These are phyloP conservation scores for Dacryopinax spathularia DNA, from an alignment of 768 basidiomycete species.

Conservation along the genomic window DNA sequence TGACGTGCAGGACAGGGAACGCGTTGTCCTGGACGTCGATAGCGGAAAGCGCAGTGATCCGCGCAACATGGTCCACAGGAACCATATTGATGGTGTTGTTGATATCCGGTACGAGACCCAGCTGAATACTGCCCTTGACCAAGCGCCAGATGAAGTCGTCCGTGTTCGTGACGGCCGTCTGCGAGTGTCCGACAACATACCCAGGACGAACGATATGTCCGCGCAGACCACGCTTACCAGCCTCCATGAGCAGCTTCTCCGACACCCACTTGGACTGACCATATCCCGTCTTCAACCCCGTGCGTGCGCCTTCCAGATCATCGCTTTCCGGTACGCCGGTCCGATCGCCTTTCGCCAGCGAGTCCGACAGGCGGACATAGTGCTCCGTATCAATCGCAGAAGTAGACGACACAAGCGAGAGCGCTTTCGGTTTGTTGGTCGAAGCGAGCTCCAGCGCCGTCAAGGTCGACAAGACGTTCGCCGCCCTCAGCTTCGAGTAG, in stretches of 20 bases:
- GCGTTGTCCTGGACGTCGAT: constrained; percentile 37
- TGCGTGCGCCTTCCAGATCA: constrained; percentile 70
- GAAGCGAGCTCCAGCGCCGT: constrained; percentile 69
- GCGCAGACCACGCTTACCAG: constrained; percentile 66
- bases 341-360: constrained; percentile 33
- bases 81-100: constrained; percentile 98
- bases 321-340: constrained; percentile 73
- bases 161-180: constrained; percentile 87
- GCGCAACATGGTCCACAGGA: constrained; percentile 90
- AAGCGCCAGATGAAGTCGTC: constrained; percentile 98
- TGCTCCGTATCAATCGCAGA: constrained; percentile 86
- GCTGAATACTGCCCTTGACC: constrained; percentile 95
- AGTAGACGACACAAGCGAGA: constrained; percentile 91
- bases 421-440: constrained; percentile 52
- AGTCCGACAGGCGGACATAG: constrained; percentile 78
- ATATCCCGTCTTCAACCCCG: constrained; percentile 73
- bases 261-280: constrained; percentile 98
- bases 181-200: constrained; percentile 89
- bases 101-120: constrained; percentile 93
- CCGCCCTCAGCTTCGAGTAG: constrained; percentile 77
- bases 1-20: constrained; percentile 64
- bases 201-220: constrained; percentile 87
- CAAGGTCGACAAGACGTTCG: constrained; percentile 88
- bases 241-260: constrained; percentile 86
- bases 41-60: constrained; percentile 60